A percentile compares a stretch with the other conserved stretches of the same genome.
These are phyloP conservation scores for Fibroporia radiculosa DNA, from an alignment of 768 basidiomycete species.

Conservation along the genomic window DNA sequence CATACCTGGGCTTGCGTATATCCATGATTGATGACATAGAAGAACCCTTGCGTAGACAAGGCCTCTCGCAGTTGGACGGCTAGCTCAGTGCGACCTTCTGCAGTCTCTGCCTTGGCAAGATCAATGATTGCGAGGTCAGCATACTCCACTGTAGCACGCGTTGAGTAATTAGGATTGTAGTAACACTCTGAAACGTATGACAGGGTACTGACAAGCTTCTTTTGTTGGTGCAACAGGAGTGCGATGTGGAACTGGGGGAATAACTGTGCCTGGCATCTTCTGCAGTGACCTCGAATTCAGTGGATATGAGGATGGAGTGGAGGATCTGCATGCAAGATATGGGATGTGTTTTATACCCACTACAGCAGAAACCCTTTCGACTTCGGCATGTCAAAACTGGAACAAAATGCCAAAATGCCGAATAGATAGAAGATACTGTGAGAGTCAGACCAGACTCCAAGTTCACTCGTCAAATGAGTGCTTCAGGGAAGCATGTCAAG, in stretches of 20 bases:
- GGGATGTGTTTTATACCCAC: too few species aligned
- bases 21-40: conserved; percentile 27
- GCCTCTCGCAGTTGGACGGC: conserved; percentile 20
- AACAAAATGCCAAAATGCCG: too few species aligned
- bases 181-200: neutral
- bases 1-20: conserved; percentile 17
- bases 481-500: too few species aligned
- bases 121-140: conserved; percentile 26
- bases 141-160: conserved; percentile 24
- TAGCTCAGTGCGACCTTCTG: conserved; percentile 22
- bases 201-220: conserved; percentile 24
- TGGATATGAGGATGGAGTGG: too few species aligned
- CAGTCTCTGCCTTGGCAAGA: conserved; percentile 19
- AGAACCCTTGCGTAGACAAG: conserved; percentile 22
- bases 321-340: too few species aligned
- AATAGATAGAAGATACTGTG: too few species aligned
- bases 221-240: conserved; percentile 27
- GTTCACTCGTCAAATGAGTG: too few species aligned
- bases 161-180: neutral
- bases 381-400: too few species aligned
- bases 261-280: too few species aligned
- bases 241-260: conserved; percentile 31
- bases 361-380: too few species aligned
- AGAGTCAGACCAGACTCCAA: too few species aligned
- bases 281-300: too few species aligned